Evolutionary conservation across 2,329 filamentous ascomycete species (phyloP).

Genomic region (Fonsecaea nubica): DNA sequence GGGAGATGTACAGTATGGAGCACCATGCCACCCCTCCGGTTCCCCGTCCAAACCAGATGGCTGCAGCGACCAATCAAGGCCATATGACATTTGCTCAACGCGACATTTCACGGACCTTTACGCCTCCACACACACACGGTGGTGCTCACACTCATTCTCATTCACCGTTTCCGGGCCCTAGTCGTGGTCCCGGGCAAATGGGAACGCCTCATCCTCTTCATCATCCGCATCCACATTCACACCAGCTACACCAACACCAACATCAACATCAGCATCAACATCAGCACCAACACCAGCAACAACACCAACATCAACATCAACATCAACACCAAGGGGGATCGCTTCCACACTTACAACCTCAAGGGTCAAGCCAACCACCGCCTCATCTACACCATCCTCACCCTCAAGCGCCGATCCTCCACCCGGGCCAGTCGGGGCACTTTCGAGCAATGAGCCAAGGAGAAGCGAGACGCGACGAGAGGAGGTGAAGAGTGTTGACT

Average conservation of each 20-base stretch:
- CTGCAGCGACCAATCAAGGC: slow-evolving; percentile 22
- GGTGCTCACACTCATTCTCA: slow-evolving; percentile 22
- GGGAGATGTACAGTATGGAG: slow-evolving; percentile 31
- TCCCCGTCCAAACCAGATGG: slow-evolving; percentile 31
- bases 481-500: slow-evolving; percentile 19
- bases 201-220: slow-evolving; percentile 17
- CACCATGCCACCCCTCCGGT: slow-evolving; percentile 22
- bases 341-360: slow-evolving; percentile 16
- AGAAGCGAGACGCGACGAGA: slow-evolving; percentile 31
- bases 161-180: slow-evolving; percentile 17
- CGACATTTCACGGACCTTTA: slow-evolving; percentile 34
- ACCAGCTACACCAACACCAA: slow-evolving; percentile 23
- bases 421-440: slow-evolving; percentile 28
- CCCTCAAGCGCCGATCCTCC: slow-evolving; percentile 22
- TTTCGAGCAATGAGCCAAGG: slow-evolving; percentile 31
- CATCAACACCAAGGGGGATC: slow-evolving; percentile 24
- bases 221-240: slow-evolving; percentile 23
- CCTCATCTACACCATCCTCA: slow-evolving; percentile 29
- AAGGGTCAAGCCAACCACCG: slow-evolving; percentile 6
- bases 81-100: slow-evolving; percentile 32
- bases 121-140: slow-evolving; percentile 30
- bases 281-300: slow-evolving; percentile 17
- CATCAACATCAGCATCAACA: slow-evolving; percentile 19
- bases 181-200: slow-evolving; percentile 14
- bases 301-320: slow-evolving; percentile 20